Base-by-base conservation (phyloP, 129 eudicot genomes). In the Flaveria robusta region DNA sequence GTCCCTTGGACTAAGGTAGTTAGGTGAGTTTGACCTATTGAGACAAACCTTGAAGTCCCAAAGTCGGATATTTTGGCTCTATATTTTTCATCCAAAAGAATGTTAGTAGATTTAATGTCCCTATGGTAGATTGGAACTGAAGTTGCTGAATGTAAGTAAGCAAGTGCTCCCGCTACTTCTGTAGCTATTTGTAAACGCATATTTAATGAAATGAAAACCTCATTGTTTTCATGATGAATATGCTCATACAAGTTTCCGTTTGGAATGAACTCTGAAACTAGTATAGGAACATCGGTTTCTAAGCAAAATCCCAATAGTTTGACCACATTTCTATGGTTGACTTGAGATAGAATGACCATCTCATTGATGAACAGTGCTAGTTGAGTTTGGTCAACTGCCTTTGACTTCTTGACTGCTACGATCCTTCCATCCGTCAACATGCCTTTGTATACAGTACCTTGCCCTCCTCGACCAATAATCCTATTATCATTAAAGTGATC, bases 1-100 rank as follows among this genome's bases (percentile, higher is more conserved):
- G 86, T 83, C 50, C 86, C 86, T 78, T 83, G 68, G 51, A 83
- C 86, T 49, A 73, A 46, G 59, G 86, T 79, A 18, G 83, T 83
- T 49, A 83, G 14, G 69, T 79, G 86, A 68, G 86, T 83, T 69
- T 78, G 83, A 20, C 70, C 69, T 9, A 83, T 74, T 13, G 86
- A 63, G 18, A 83, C 81, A 11, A 76, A 66, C 68, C 83, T 78
- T 68, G 86, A 83, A 66, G 80, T 79, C 52, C 86, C 86, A 78
- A 83, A 83, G 47, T 83, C 86, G 7, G 86, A 83, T 59, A 83
- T 73, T 69, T 78, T 83, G 50, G 86, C 83, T 34, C 72, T 78
- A 13, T 56, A 74, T 68, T 66, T 77, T n/a, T 77, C 83, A 46
- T 83, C 86, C 50, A 83, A 39, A 66, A 83, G 83, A 78, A 83